Evolutionary conservation across 352 stramenopile species (phyloP), one percentile per base, ranked within the genome.

Genomic region (Globisporangium paroecandrum): DNA sequence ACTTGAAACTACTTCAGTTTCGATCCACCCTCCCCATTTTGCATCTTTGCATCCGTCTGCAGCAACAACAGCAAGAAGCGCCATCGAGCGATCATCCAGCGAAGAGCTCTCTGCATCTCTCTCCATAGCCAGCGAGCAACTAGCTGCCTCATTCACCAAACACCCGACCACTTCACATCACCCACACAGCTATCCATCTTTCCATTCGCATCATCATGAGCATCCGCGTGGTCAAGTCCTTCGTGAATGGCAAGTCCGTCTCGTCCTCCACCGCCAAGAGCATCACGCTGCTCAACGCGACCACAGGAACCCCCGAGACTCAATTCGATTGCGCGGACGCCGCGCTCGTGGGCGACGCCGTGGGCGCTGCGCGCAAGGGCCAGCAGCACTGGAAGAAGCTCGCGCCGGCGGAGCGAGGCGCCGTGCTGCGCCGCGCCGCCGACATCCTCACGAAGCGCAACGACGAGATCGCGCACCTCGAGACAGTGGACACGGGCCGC

Each of bases 401-500:
- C 32, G 80, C 85, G 15, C 85, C 89, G 1, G 74, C 84, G 0
- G 73, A 92, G 58, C 86, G 86, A 41, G 84, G 82, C 24, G 74
- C 81, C 0, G 80, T 93, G 43, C 68, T 94, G 24, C 83, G 86
- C 51, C 81, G 82, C 53, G 74, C 84, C 0, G 86, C 81, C 3
- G 77, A 90, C 60, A 74, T 94, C 22, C 36, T 96, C 18, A 85
- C 77, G n/a, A 22, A 69, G 1, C 66, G 78, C 36, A 93, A 78
- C 60, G 79, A 90, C 38, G 76, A 89, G 34, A 81, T 96, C 64
- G 86, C 88, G 25, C 73, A 62, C 8, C 72, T 95, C 10, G 88
- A 96, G 73, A 91, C 83, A 25, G 61, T 94, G 15, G 88, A 96
- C 69, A 95, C 86, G 10, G 86, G 85, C 2, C 85, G 87, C 13